Evolutionary conservation across 768 basidiomycete genomes (phyloP), one percentile per base, ranked within the genome.

Genomic region (Dioszegia hungarica): DNA sequence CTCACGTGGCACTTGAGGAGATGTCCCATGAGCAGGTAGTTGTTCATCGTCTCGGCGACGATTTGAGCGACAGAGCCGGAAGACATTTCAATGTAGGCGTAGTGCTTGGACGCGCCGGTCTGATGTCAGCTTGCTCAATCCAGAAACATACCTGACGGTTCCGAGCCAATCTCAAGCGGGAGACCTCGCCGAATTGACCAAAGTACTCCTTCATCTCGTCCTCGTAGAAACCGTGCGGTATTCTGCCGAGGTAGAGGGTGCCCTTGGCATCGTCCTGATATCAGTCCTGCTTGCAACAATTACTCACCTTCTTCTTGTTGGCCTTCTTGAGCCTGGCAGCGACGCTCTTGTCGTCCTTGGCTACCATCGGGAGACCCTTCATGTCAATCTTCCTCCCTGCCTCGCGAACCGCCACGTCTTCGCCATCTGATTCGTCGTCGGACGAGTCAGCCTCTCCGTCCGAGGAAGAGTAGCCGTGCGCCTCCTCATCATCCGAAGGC

Each of bases 31-130:
- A 99, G 81, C 36, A 99, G 82, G 77, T 97, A 99, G 79, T 95
- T 98, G 81, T 99, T 85, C 95, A 98, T 98, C 41, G 94, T 98
- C 70, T 98, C 95, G 1, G 89, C 87, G 8, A 95, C 95, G 61
- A 99, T 97, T 70, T 92, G 79, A 0, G 95, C 93, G 28, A 98
- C 92, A 0, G 86, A 81, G 19, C 84, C 82, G 39, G 90, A 92
- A 53, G 86, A 84, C 75, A 99, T 95, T 77, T 98, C 94, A 68
- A 99, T 81, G 80, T 94, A 98, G 2, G 85, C 94, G 77, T 94
- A 98, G 76, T 97, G 94, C 78, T 97, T 99, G 43, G 94, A 94
- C 61, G 82, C 83, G 52, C 95, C 95, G 14, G 91, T 94, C 93
- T 97, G 62, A 5, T 11, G 31, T 38, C 14, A 40, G 19, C 46